These are phyloP conservation scores for Phoma sp. DNA, from an alignment of 2,329 filamentous ascomycete genomes.

Conservation along the genomic window DNA sequence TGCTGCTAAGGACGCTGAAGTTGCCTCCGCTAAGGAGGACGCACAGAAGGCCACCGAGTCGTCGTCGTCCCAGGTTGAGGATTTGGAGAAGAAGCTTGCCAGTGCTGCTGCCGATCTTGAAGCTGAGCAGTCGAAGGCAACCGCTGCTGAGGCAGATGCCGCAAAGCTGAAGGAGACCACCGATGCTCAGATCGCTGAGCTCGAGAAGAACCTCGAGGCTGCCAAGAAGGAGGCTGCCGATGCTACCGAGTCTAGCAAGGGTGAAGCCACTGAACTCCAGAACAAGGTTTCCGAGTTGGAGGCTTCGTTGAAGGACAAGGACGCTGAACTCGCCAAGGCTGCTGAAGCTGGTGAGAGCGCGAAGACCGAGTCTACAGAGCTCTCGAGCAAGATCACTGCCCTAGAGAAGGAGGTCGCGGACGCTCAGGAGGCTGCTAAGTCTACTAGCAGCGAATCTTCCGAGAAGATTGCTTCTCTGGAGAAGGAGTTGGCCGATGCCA, in stretches of 20 bases:
- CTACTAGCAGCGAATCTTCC: constrained; percentile 24
- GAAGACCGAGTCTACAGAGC: constrained; percentile 53
- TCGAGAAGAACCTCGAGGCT: constrained; percentile 27
- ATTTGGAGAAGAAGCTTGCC: constrained; percentile 20
- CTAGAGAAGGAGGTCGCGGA: constrained; percentile 18
- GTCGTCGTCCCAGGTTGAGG: constrained; percentile 18
- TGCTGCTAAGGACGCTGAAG: constrained; percentile 30
- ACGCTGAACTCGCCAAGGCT: constrained; percentile 32
- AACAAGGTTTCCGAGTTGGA: constrained; percentile 30
- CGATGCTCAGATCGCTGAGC: constrained; percentile 28
- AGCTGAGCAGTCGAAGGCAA: constrained; percentile 14
- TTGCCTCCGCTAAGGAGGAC: constrained; percentile 26
- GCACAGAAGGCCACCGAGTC: constrained; percentile 22
- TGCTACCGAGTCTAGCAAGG: constrained; percentile 31
- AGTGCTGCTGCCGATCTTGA: constrained; percentile 7
- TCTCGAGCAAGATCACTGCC: constrained; percentile 13
- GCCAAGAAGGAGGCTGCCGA: constrained; percentile 20
- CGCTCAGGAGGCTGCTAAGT: constrained; percentile 25
- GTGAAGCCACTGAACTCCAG: constrained; percentile 13
- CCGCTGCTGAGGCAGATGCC: constrained; percentile 25
- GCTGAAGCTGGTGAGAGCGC: constrained; percentile 11
- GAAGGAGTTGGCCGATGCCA: constrained; percentile 11
- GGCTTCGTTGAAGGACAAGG: constrained; percentile 26
- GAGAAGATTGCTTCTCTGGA: constrained; percentile 37
- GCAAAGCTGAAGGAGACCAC: constrained; percentile 23